Evolutionary conservation across 1,284 basidiomycete genomes (phyloP).

Genomic region (Lentinula novae-zelandiae): DNA sequence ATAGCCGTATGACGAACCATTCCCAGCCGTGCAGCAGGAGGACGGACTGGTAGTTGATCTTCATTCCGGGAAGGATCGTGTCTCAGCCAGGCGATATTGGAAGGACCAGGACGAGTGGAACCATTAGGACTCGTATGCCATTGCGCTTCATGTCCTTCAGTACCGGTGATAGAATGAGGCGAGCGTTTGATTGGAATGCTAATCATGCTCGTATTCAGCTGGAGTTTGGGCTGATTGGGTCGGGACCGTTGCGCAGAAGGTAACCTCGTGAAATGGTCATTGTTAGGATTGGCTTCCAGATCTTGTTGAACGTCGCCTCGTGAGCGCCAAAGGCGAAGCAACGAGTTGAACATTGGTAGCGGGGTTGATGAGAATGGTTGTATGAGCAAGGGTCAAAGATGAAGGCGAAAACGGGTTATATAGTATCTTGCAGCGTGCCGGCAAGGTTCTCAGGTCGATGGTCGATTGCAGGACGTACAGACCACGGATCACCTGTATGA

Average conservation of each 20-base stretch:
- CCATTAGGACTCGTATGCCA: slow-evolving; percentile 15
- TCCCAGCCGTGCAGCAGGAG: slow-evolving; percentile 16
- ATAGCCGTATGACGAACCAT: slow-evolving; percentile 3
- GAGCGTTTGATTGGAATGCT: slow-evolving; percentile 31
- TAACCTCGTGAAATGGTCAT: neutral
- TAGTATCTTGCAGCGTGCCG: slow-evolving; percentile 3
- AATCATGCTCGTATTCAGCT: slow-evolving; percentile 24
- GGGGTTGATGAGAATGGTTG: neutral
- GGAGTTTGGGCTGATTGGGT: slow-evolving; percentile 8
- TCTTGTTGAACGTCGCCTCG: neutral
- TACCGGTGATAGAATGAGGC: slow-evolving; percentile 29
- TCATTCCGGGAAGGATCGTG: slow-evolving; percentile 17
- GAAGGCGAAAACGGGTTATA: neutral
- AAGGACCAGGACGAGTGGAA: slow-evolving; percentile 25
- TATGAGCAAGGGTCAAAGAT: neutral
- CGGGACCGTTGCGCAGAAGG: neutral
- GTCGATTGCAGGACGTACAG: neutral
- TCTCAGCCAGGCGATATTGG: slow-evolving; percentile 35
- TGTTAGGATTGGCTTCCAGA: neutral
- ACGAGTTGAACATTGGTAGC: neutral
- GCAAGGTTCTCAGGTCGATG: neutral
- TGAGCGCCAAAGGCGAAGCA: slow-evolving; percentile 1
- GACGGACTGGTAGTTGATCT: slow-evolving; percentile 16
- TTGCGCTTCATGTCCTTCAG: slow-evolving; percentile 18
- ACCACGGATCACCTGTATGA: slow-evolving; percentile 1